Evolutionary conservation across 75 land plant genomes (phyloP).

Genomic region (Pinus taeda): DNA sequence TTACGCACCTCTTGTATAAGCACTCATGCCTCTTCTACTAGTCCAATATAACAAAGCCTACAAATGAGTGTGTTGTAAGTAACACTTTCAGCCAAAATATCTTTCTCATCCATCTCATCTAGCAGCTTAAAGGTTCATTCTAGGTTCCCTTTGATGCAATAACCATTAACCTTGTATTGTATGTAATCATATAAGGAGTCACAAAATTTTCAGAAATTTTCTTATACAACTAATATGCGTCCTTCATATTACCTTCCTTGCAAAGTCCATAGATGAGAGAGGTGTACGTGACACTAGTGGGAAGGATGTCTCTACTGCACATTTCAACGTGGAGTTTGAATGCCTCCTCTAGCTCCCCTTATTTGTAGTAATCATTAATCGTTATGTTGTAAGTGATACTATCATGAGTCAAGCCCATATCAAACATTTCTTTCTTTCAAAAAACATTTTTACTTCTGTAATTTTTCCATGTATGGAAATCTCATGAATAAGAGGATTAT

Average conservation of each 20-base stretch:
- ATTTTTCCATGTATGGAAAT: slow-evolving; percentile 50
- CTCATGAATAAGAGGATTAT: slow-evolving; percentile 56
- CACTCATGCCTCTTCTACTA: slow-evolving; percentile 50
- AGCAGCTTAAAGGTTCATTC: slow-evolving; percentile 50
- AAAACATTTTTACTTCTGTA: slow-evolving; percentile 34
- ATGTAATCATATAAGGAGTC: slow-evolving; percentile 52
- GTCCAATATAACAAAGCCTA: slow-evolving; percentile 48
- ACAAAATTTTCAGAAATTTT: slow-evolving; percentile 33
- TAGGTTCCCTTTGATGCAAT: slow-evolving; percentile 54
- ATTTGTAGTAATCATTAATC: slow-evolving; percentile 52
- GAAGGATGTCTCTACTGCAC: slow-evolving; percentile 38
- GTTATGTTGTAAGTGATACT: slow-evolving; percentile 48
- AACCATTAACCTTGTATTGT: slow-evolving; percentile 73
- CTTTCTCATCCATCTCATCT: slow-evolving; percentile 61
- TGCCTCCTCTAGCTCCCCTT: slow-evolving; percentile 41
- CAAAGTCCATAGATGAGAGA: slow-evolving; percentile 66
- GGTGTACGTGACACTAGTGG: slow-evolving; percentile 60
- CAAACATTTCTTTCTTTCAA: slow-evolving; percentile 55
- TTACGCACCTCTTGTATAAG: slow-evolving; percentile 59
- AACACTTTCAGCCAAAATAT: slow-evolving; percentile 46
- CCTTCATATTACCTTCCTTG: slow-evolving; percentile 39
- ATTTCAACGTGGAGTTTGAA: slow-evolving; percentile 59
- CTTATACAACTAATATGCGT: slow-evolving; percentile 43
- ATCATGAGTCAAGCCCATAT: slow-evolving; percentile 29
- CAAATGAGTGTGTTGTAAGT: slow-evolving; percentile 64